Evolutionary conservation across 352 stramenopile genomes (phyloP).

Genomic region (Phytophthora vignae): DNA sequence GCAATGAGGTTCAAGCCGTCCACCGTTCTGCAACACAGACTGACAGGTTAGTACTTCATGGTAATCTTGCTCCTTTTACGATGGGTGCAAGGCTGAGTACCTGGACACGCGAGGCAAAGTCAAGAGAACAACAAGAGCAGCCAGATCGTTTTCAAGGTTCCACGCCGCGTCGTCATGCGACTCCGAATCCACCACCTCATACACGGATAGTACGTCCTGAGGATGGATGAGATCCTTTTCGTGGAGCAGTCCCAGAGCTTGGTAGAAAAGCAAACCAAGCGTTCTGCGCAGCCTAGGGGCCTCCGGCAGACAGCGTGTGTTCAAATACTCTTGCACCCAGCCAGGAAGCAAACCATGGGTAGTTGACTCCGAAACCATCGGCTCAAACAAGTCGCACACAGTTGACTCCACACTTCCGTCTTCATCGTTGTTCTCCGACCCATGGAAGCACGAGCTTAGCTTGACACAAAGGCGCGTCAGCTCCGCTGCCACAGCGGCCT

Average conservation of each 20-base stretch:
- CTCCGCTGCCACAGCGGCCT: slow-evolving; percentile 58
- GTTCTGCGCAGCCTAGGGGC: slow-evolving; percentile 26
- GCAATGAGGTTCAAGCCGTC: slow-evolving; percentile 76
- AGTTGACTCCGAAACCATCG: slow-evolving; percentile 27
- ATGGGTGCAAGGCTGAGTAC: too few relatives aligned
- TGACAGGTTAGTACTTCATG: slow-evolving; percentile 21
- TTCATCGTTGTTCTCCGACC: slow-evolving; percentile 18
- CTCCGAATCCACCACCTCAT: slow-evolving; percentile 24
- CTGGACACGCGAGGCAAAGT: slow-evolving; percentile 61
- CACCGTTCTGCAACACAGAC: slow-evolving; percentile 38
- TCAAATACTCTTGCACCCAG: slow-evolving; percentile 68
- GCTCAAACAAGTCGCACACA: slow-evolving; percentile 43
- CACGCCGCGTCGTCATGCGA: slow-evolving; percentile 12
- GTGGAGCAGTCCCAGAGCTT: slow-evolving; percentile 59
- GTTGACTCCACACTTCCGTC: slow-evolving; percentile 26
- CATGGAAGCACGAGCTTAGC: slow-evolving; percentile 50
- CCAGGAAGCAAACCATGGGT: slow-evolving; percentile 36
- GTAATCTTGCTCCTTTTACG: too few relatives aligned
- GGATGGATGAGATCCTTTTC: slow-evolving; percentile 56
- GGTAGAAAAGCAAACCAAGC: slow-evolving; percentile 51
- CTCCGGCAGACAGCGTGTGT: slow-evolving; percentile 48
- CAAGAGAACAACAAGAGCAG: slow-evolving; percentile 69
- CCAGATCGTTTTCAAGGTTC: slow-evolving; percentile 67
- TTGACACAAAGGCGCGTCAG: slow-evolving; percentile 61
- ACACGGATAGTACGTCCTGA: slow-evolving; percentile 43